phyloP scores from a whole-genome alignment of 768 basidiomycete genomes.

The Cyathus striatus region DNA sequence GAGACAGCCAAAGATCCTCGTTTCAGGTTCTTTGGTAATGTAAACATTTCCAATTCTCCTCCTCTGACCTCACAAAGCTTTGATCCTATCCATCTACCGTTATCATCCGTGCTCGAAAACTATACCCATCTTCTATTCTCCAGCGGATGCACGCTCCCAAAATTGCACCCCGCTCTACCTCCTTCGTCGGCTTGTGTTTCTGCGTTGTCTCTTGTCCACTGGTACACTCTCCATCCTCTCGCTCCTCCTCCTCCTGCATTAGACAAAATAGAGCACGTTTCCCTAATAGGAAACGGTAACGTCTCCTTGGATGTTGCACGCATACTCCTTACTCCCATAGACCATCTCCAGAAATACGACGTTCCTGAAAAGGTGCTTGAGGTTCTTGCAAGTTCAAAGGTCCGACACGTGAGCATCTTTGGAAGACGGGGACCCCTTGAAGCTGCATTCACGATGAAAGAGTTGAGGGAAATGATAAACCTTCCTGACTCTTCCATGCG shows the following conservation, averaged over 20 bases:
- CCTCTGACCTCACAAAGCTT: conserved; percentile 45
- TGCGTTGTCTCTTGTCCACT: conserved; percentile 84
- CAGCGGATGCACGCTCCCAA: conserved; percentile 74
- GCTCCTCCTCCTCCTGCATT: conserved; percentile 56
- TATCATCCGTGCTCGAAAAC: conserved; percentile 54
- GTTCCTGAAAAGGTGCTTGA: conserved; percentile 72
- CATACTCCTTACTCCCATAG: conserved; percentile 73
- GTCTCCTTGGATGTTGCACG: conserved; percentile 91
- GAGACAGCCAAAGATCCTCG: conserved; percentile 71
- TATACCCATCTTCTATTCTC: conserved; percentile 89
- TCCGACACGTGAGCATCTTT: conserved; percentile 78
- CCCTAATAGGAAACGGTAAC: conserved; percentile 91
- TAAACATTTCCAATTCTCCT: conserved; percentile 44
- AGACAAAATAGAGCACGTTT: conserved; percentile 62
- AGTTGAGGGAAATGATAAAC: conserved; percentile 79
- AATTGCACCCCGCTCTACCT: conserved; percentile 48
- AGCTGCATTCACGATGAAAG: conserved; percentile 89
- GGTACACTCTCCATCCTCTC: conserved; percentile 94
- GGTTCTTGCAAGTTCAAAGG: conserved; percentile 52
- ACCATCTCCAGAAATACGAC: conserved; percentile 65
- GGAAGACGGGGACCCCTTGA: conserved; percentile 85
- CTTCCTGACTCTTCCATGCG: conserved; percentile 63
- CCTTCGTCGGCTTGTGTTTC: conserved; percentile 51
- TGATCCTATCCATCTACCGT: conserved; percentile 50
- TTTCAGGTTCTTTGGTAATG: conserved; percentile 89